Conservation (phyloP, 2,329 filamentous ascomycete genomes). For the Didymella exigua region DNA sequence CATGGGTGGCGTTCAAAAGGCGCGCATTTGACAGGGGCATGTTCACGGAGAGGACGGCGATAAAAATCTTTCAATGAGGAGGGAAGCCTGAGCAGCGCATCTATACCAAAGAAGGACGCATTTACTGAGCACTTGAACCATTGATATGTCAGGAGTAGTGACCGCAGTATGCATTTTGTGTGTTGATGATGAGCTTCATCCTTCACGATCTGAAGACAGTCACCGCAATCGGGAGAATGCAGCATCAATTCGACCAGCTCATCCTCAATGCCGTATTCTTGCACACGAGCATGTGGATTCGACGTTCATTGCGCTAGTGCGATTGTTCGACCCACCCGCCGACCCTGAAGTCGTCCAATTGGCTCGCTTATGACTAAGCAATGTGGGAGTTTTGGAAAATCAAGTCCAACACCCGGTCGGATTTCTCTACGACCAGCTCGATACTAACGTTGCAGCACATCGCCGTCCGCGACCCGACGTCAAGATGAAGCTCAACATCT, state of each 20-base stretch:
- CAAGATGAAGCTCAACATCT: constrained; percentile 78
- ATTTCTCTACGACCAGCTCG: constrained; percentile 32
- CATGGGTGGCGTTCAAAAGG: constrained; percentile 36
- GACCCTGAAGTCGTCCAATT: background rate
- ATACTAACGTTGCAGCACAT: constrained; percentile 46
- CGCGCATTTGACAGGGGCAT: background rate
- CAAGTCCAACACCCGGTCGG: constrained; percentile 1
- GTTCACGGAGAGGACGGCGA: background rate
- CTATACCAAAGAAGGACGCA: background rate
- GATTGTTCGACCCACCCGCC: background rate
- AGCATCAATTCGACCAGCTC: too few relatives aligned
- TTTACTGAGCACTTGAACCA: background rate
- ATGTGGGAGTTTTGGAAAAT: background rate
- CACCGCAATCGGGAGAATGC: too few relatives aligned
- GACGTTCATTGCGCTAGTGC: background rate
- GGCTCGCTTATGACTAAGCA: constrained; percentile 16
- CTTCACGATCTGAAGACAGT: too few relatives aligned
- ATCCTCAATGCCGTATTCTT: background rate
- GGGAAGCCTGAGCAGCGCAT: background rate
- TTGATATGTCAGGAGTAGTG: background rate
- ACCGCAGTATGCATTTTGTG: background rate
- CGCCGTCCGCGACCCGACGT: constrained; percentile 42
- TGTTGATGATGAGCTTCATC: too few relatives aligned
- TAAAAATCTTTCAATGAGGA: background rate
- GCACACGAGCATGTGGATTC: background rate